These are phyloP conservation scores for Zoysia japonica DNA, from an alignment of 176 grass and related monocot species.

Conservation along the genomic window DNA sequence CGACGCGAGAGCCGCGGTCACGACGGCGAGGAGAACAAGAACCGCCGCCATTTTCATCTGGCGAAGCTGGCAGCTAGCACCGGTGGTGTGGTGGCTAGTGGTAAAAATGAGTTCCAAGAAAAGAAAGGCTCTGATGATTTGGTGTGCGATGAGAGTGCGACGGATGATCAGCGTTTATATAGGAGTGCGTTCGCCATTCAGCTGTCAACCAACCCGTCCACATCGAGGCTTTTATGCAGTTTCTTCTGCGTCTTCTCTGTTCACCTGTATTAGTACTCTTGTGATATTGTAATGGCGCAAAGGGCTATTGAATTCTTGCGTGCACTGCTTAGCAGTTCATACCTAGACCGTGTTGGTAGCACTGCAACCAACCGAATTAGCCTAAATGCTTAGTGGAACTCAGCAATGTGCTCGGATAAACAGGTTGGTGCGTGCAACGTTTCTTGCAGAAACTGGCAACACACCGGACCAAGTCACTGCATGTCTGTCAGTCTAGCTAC, in stretches of 20 bases:
- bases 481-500: no score
- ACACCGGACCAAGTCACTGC: no score
- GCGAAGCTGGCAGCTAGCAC: not conserved
- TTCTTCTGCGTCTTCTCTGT: slow-evolving; percentile 27
- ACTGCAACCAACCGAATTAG: not conserved
- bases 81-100: not conserved
- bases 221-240: slow-evolving; percentile 25
- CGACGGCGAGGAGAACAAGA: not conserved
- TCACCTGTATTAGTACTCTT: not conserved
- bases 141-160: not conserved
- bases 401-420: no score
- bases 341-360: not conserved
- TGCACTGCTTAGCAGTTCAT: not conserved
- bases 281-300: not conserved
- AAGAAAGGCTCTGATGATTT: not conserved
- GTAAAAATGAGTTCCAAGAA: not conserved
- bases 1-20: not conserved
- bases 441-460: not conserved
- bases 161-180: slow-evolving; percentile 30
- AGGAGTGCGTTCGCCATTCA: not conserved
- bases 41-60: not conserved
- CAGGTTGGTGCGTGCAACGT: not conserved
- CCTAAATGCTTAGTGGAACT: not conserved
- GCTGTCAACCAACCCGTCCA: slow-evolving; percentile 36
- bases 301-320: not conserved